Evolutionary conservation across 2,329 filamentous ascomycete species (phyloP), one percentile per base, ranked within the genome.

Genomic region (Sporothrix globosa): DNA sequence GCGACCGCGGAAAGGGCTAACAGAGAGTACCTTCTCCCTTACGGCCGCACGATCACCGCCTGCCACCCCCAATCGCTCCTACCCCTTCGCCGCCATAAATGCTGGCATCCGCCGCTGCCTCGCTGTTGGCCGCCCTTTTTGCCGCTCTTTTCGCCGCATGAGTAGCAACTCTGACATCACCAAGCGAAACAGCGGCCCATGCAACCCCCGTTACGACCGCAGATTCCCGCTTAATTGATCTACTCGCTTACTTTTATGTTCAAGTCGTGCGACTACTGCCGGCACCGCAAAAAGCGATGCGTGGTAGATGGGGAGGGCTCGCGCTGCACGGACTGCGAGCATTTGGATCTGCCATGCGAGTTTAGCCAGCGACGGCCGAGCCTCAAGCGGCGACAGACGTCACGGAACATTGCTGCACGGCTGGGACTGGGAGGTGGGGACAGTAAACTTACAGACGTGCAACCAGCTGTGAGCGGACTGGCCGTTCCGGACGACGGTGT

Each of bases 261-360:
- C 30, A 69, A 69, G 30, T 48, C 69, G n/a, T 70, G 69, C 53
- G 69, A 70, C 69, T 67, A 70, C 63, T 70, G 69, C 63, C 61
- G 69, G 21, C 69, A 70, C 61, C 61, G 69, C 52, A 70, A 67
- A 34, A 70, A 70, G 44, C 39, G 54, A 17, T 70, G 69, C 60
- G 46, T 48, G 27, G 17, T 44, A 5, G 24, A 41, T 3, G 24
- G 24, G 17, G 21, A 1, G 17, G 30, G 46, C 21, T 24, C 52
- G 6, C 69, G 69, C 24, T 70, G 69, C 21, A 14, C 69, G 39
- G 69, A 70, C 13, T 66, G 69, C 61, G 50, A 66, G 34, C 60
- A 70, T 10, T 17, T 70, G 11, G 69, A 70, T 27, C 52, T 66
- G 46, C 69, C 60, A 2, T 69, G 67, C 67, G 67, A 69, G 54